phyloP scores from a whole-genome alignment of 177 flowering plant genomes.

The Vitis hybrid region DNA sequence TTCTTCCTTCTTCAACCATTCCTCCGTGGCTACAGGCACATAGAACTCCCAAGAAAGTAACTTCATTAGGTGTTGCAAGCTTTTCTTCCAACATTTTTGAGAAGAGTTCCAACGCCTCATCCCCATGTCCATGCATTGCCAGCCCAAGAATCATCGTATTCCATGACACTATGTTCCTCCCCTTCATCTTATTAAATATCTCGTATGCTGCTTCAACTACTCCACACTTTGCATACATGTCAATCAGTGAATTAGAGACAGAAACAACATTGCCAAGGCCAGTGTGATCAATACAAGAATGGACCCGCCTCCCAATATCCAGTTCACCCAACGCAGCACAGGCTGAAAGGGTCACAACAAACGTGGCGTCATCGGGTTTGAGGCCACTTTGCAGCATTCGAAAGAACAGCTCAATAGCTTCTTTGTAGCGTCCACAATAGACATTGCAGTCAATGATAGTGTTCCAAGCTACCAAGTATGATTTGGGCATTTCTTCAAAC shows the following conservation, averaged over 20 bases:
- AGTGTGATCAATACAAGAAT: constrained; percentile 23
- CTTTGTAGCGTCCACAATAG: constrained; percentile 29
- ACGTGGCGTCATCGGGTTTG: constrained; percentile 47
- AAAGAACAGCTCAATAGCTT: constrained; percentile 49
- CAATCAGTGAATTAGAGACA: constrained; percentile 41
- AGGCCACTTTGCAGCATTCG: constrained; percentile 34
- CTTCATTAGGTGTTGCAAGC: constrained; percentile 35
- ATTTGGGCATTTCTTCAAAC: constrained; percentile 52
- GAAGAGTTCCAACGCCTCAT: constrained; percentile 46
- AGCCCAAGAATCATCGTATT: constrained; percentile 51
- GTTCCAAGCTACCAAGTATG: constrained; percentile 62
- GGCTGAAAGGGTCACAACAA: constrained; percentile 48
- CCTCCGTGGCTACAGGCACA: constrained; percentile 59
- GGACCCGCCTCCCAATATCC: constrained; percentile 54
- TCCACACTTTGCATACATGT: constrained; percentile 63
- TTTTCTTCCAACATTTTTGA: constrained; percentile 31
- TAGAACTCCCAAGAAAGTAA: constrained; percentile 52
- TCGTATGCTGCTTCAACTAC: constrained; percentile 36
- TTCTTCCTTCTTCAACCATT: constrained; percentile 49
- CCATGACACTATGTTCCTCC: constrained; percentile 49
- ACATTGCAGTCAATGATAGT: constrained; percentile 50
- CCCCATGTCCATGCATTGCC: constrained; percentile 51
- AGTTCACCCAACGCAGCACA: constrained; percentile 51
- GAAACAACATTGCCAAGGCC: constrained; percentile 17
- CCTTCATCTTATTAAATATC: constrained; percentile 31